phyloP scores from a whole-genome alignment of 768 basidiomycete genomes.

The Tylopilus subfusipes region DNA sequence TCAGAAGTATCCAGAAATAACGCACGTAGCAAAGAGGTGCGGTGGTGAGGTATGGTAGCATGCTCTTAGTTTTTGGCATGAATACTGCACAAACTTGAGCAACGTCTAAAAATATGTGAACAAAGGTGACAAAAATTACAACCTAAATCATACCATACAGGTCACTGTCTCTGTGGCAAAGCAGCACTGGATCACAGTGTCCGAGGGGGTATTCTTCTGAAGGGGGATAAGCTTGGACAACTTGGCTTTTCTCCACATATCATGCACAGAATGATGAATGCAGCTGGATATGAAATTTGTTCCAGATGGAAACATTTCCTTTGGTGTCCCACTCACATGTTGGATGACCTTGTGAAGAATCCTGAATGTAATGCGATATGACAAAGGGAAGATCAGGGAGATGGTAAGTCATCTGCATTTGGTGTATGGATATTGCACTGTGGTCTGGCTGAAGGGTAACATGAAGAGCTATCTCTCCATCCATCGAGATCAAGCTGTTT shows the following conservation, averaged over 20 bases:
- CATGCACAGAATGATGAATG: no score
- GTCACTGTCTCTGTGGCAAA: background rate
- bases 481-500: background rate
- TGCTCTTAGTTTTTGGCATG: background rate
- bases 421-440: background rate
- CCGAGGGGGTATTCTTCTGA: background rate
- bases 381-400: background rate
- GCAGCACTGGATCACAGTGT: background rate
- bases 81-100: no score
- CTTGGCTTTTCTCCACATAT: no score
- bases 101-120: no score
- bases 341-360: background rate
- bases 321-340: background rate
- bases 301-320: no score
- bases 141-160: background rate
- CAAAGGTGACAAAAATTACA: background rate
- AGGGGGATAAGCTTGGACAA: background rate
- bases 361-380: background rate
- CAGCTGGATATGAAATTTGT: no score
- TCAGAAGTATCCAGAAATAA: background rate
- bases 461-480: background rate
- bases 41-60: background rate
- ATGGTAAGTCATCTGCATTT: background rate
- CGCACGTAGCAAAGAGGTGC: background rate
- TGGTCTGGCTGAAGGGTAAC: background rate